These are phyloP conservation scores for Rhizopogon vinicolor DNA, from an alignment of 768 basidiomycete genomes.

Conservation along the genomic window DNA sequence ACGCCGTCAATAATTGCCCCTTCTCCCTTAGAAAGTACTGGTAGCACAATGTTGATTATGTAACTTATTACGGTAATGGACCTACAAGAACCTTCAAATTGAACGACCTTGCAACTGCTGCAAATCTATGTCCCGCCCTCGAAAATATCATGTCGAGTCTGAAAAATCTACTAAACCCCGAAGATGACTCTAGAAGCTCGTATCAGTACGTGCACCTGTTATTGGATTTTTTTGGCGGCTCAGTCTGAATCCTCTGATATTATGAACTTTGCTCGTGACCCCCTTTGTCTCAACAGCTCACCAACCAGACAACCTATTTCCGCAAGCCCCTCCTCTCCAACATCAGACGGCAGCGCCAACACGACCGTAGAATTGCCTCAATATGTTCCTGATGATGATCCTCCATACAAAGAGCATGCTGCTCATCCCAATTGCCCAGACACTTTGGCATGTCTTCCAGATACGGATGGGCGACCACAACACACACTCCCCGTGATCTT, in stretches of 20 bases:
- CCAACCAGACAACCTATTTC: slow-evolving; percentile 16
- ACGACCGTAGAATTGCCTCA: slow-evolving; percentile 19
- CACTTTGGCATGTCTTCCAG: slow-evolving; percentile 70
- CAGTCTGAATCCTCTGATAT: slow-evolving; percentile 1
- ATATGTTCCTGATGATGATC: slow-evolving; percentile 18
- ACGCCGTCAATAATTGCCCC: slow-evolving; percentile 1
- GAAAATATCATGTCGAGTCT: slow-evolving; percentile 48
- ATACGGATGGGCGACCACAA: slow-evolving; percentile 75
- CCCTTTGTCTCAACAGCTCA: slow-evolving; percentile 26
- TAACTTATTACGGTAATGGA: slow-evolving; percentile 22
- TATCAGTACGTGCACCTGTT: slow-evolving; percentile 35
- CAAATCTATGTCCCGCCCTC: slow-evolving; percentile 16
- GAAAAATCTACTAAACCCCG: slow-evolving; percentile 53
- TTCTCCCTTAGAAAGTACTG: not conserved
- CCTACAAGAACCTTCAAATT: slow-evolving; percentile 24
- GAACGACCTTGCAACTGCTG: slow-evolving; percentile 10
- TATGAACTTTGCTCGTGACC: slow-evolving; percentile 8
- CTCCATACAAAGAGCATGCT: slow-evolving; percentile 41
- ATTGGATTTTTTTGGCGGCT: slow-evolving; percentile 4
- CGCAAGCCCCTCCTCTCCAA: slow-evolving; percentile 31
- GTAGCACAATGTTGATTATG: slow-evolving; percentile 13
- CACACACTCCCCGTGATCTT: slow-evolving; percentile 84
- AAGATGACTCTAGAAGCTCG: slow-evolving; percentile 32
- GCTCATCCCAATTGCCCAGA: slow-evolving; percentile 78
- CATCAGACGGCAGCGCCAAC: slow-evolving; percentile 28